Evolutionary conservation across 495 filamentous ascomycete species (phyloP).

Genomic region (Aspergillus indologenus): DNA sequence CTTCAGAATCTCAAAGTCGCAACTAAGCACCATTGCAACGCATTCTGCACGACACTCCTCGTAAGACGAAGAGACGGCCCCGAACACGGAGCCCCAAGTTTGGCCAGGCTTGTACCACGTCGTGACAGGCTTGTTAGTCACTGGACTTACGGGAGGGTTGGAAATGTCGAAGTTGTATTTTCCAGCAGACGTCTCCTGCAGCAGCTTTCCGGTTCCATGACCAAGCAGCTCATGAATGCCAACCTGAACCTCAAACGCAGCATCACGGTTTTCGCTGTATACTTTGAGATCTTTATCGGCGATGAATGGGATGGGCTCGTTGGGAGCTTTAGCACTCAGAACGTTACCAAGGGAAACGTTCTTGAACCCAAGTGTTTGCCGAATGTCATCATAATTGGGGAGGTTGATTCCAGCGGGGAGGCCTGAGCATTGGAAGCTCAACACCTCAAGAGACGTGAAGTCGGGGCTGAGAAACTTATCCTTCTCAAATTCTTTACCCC

Average conservation of each 20-base stretch:
- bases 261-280: conserved; percentile 77
- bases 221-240: conserved; percentile 94
- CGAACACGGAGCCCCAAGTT: conserved; percentile 92
- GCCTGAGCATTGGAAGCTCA: conserved; percentile 72
- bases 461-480: conserved; percentile 92
- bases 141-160: conserved; percentile 76
- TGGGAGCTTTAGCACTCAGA: conserved; percentile 79
- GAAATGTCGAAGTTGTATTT: conserved; percentile 80
- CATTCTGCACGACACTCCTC: conserved; percentile 84
- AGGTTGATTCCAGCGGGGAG: conserved; percentile 79
- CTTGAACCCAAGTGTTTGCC: conserved; percentile 95
- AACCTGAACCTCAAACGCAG: conserved; percentile 91
- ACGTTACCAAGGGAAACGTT: conserved; percentile 94
- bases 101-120: conserved; percentile 93
- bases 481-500: conserved; percentile 87
- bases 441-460: conserved; percentile 82
- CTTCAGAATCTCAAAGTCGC: conserved; percentile 81
- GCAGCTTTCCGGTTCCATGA: conserved; percentile 91
- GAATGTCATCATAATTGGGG: conserved; percentile 93
- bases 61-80: conserved; percentile 78
- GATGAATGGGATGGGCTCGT: conserved; percentile 90
- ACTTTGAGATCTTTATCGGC: conserved; percentile 65
- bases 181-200: conserved; percentile 81
- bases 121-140: conserved; percentile 70
- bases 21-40: conserved; percentile 88